Percentiles rank a stretch among this genome's conserved stretches.
Conservation (phyloP, 116 monocot genomes). For the Posidonia oceanica region DNA sequence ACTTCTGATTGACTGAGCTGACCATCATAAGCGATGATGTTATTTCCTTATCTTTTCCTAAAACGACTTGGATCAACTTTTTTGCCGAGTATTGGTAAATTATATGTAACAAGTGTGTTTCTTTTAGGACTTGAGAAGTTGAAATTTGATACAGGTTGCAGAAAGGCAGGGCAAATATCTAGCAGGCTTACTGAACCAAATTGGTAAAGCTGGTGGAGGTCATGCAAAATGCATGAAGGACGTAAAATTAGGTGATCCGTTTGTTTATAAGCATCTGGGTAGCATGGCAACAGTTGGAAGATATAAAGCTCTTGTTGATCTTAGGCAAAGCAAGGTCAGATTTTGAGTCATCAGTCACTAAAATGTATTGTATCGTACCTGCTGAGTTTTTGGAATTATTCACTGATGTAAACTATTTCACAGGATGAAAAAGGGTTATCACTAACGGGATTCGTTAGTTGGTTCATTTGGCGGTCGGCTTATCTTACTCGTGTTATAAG, state of each 20-base stretch:
- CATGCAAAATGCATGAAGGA: slow-evolving; percentile 30
- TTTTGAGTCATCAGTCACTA: neutral
- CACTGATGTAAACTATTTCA: neutral
- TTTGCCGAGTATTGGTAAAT: too few relatives aligned
- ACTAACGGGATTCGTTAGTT: slow-evolving; percentile 57
- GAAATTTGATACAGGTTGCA: slow-evolving; percentile 38
- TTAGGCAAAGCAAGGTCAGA: slow-evolving; percentile 20
- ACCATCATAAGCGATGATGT: too few relatives aligned
- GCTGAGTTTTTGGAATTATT: neutral
- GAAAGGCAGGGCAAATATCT: slow-evolving; percentile 79
- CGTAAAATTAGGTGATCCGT: slow-evolving; percentile 39
- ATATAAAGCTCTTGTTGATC: slow-evolving; percentile 74
- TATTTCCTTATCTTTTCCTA: too few relatives aligned
- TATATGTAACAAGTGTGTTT: neutral
- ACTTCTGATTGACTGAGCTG: too few relatives aligned
- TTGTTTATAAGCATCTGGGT: slow-evolving; percentile 61
- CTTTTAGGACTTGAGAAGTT: neutral
- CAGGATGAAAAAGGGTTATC: slow-evolving; percentile 63
- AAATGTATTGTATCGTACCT: neutral
- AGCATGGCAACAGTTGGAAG: slow-evolving; percentile 70
- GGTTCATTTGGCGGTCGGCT: slow-evolving; percentile 75
- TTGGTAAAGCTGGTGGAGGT: slow-evolving; percentile 45
- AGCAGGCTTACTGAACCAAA: slow-evolving; percentile 25
- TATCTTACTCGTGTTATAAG: slow-evolving; percentile 70
- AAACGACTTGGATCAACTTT: too few relatives aligned